These are phyloP conservation scores for Apostasia shenzhenica DNA, from an alignment of 106 monocot genomes.

Conservation along the genomic window DNA sequence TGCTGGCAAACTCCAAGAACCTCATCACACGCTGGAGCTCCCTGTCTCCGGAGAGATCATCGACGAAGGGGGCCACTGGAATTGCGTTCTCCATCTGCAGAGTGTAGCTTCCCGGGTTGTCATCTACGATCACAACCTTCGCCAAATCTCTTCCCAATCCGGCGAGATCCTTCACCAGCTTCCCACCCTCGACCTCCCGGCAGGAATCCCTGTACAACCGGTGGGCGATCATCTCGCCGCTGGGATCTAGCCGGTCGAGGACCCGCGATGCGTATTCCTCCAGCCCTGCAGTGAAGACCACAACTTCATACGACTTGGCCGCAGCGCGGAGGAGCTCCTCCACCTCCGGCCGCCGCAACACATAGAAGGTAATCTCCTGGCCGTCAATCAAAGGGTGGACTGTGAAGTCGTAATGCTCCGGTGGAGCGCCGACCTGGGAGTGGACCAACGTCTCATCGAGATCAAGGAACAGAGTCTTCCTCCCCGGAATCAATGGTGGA, in stretches of 20 bases:
- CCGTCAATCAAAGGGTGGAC: constrained; percentile 53
- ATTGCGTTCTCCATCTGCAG: constrained; percentile 69
- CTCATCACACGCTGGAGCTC: constrained; percentile 51
- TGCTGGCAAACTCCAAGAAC: constrained; percentile 37
- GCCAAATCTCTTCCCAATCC: constrained; percentile 43
- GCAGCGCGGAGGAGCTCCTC: constrained; percentile 44
- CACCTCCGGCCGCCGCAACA: constrained; percentile 63
- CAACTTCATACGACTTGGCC: constrained; percentile 44
- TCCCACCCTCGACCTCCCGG: constrained; percentile 36
- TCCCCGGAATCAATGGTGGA: constrained; percentile 17
- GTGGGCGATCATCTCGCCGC: constrained; percentile 42
- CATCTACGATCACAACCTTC: constrained; percentile 60
- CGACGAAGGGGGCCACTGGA: constrained; percentile 44
- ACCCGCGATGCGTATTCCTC: constrained; percentile 73
- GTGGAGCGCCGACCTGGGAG: constrained; percentile 33
- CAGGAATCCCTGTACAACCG: constrained; percentile 78
- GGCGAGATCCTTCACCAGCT: constrained; percentile 61
- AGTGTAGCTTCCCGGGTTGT: constrained; percentile 59
- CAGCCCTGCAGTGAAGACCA: constrained; percentile 82
- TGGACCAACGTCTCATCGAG: constrained; percentile 89
- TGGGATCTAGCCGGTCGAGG: constrained; percentile 61
- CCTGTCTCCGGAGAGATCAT: constrained; percentile 30
- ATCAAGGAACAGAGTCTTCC: constrained; percentile 63
- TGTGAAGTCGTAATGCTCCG: constrained; percentile 56
- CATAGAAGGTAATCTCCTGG: constrained; percentile 50